phyloP scores from a whole-genome alignment of 495 filamentous ascomycete species.

The Penicillium macrosclerotiorum region DNA sequence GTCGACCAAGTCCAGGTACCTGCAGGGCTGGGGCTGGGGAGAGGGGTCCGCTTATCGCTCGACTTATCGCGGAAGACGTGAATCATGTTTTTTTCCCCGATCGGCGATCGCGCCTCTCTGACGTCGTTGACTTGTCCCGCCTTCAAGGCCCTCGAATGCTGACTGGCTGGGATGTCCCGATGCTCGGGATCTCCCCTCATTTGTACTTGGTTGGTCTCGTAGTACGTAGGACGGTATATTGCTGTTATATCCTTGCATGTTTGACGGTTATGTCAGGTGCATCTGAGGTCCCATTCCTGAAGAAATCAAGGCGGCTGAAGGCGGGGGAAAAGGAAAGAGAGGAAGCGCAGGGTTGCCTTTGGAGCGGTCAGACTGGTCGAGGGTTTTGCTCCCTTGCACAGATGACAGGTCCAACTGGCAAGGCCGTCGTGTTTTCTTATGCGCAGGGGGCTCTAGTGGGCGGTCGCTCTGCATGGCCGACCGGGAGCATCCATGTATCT shows the following conservation, averaged over 20 bases:
- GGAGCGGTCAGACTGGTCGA: constrained; percentile 15
- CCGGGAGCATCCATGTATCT: constrained; percentile 27
- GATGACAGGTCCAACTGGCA: constrained; percentile 18
- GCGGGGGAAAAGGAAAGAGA: too few relatives aligned
- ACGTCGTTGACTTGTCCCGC: constrained; percentile 21
- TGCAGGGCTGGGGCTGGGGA: too few relatives aligned
- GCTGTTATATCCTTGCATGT: too few relatives aligned
- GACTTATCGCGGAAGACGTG: constrained; percentile 1
- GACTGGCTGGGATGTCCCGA: neutral
- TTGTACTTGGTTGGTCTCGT: too few relatives aligned
- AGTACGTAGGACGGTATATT: too few relatives aligned
- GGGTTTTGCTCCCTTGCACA: neutral
- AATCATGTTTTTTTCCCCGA: constrained; percentile 11
- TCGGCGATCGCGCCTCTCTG: constrained; percentile 5
- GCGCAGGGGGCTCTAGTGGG: neutral
- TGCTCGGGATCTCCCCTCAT: too few relatives aligned
- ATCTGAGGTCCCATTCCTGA: too few relatives aligned
- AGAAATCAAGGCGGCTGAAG: too few relatives aligned
- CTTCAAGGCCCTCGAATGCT: neutral
- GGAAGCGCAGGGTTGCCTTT: constrained; percentile 16
- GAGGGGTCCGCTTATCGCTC: too few relatives aligned
- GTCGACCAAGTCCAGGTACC: constrained; percentile 17
- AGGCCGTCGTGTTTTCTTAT: neutral
- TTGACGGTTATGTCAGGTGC: too few relatives aligned
- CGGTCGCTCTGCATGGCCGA: constrained; percentile 6